Evolutionary conservation across 768 basidiomycete species (phyloP).

Genomic region (Leccinum disarticulatum): DNA sequence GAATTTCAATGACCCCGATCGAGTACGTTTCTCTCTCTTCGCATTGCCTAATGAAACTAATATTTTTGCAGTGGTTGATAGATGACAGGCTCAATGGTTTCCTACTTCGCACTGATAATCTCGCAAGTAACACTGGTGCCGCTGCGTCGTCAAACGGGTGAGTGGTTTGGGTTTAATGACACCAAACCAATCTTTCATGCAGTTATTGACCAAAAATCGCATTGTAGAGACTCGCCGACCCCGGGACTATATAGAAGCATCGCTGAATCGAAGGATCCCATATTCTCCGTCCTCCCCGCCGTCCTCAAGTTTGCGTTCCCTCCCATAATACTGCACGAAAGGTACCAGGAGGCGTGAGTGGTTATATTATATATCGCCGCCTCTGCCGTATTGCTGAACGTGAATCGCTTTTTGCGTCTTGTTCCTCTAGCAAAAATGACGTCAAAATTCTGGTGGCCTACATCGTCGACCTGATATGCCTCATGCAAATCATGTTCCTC

Average conservation of each 20-base stretch:
- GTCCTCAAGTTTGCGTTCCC: not conserved
- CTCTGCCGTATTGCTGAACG: too few species aligned
- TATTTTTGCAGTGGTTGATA: too few species aligned
- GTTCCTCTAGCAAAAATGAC: constrained; percentile 5
- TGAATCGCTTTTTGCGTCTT: not conserved
- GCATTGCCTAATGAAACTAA: too few species aligned
- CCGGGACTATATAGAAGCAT: not conserved
- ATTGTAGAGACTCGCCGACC: constrained; percentile 2
- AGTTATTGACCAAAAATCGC: not conserved
- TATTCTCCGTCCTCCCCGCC: not conserved
- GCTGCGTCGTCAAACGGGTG: not conserved
- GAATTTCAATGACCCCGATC: too few species aligned
- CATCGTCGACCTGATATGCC: constrained; percentile 10
- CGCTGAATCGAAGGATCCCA: not conserved
- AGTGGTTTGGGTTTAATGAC: not conserved
- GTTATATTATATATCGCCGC: too few species aligned
- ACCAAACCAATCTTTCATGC: not conserved
- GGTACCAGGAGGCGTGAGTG: constrained; percentile 7
- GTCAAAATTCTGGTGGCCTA: constrained; percentile 15
- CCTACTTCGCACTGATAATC: constrained; percentile 8
- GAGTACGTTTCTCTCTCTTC: too few species aligned
- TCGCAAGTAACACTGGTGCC: not conserved
- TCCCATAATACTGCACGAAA: not conserved
- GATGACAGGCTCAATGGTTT: too few species aligned
- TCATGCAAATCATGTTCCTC: too few species aligned